Percentiles rank a stretch among this genome's conserved stretches.
Conservation (phyloP, 2,329 filamentous ascomycete genomes). For the Aspergillus fructus region DNA sequence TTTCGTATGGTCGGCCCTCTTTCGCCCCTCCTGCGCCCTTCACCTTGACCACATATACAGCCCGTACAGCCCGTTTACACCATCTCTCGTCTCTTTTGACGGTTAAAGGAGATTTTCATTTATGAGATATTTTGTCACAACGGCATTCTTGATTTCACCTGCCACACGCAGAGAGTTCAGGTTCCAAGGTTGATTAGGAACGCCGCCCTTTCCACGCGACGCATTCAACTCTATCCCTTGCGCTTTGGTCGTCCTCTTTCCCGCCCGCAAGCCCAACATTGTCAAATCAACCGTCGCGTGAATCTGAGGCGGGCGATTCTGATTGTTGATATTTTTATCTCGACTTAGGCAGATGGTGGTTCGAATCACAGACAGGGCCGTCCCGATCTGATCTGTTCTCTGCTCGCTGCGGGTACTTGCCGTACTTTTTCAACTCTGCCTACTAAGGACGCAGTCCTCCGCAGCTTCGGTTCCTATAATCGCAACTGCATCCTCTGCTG, state of each 20-base stretch:
- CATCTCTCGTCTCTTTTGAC: not conserved
- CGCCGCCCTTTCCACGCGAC: slow-evolving; percentile 31
- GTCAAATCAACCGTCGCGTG: slow-evolving; percentile 18
- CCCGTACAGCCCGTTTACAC: not conserved
- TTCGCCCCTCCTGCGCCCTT: not conserved
- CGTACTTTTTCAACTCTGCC: slow-evolving; percentile 17
- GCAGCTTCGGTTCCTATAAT: slow-evolving; percentile 17
- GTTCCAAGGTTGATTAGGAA: slow-evolving; percentile 6
- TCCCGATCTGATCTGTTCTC: slow-evolving; percentile 30
- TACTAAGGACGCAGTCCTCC: slow-evolving; percentile 4
- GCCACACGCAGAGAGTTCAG: slow-evolving; percentile 3
- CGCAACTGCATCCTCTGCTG: slow-evolving; percentile 19
- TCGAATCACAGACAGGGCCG: slow-evolving; percentile 20
- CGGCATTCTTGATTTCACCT: slow-evolving; percentile 2
- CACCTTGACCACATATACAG: not conserved
- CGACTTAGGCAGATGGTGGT: slow-evolving; percentile 20
- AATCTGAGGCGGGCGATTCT: slow-evolving; percentile 11
- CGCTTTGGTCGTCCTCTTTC: slow-evolving; percentile 28
- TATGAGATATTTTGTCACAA: not conserved
- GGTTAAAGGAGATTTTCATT: not conserved
- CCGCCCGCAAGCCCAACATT: slow-evolving; percentile 21
- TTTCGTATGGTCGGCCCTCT: not conserved
- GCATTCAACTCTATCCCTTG: slow-evolving; percentile 30
- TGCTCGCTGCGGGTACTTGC: slow-evolving; percentile 22
- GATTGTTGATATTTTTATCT: slow-evolving; percentile 16